A percentile compares a stretch with the other conserved stretches of the same genome.
Conservation (phyloP, 305 asterid species). For the Fraxinus velutina region DNA sequence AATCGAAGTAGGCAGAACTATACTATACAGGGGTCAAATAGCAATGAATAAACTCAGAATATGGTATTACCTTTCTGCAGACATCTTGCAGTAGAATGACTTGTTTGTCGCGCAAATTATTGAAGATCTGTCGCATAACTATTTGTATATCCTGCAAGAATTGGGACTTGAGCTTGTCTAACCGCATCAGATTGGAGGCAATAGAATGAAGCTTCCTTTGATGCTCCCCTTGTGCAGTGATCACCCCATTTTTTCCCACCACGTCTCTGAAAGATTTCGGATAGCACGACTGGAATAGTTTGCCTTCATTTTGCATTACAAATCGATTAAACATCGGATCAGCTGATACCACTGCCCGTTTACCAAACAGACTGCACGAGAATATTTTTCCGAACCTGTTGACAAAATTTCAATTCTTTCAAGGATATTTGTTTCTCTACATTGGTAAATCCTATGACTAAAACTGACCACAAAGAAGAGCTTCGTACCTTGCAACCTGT, state of each 20-base stretch:
- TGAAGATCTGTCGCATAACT: conserved; percentile 41
- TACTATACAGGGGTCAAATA: background rate
- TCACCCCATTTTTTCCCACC: conserved; percentile 82
- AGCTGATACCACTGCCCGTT: conserved; percentile 77
- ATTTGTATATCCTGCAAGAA: conserved; percentile 68
- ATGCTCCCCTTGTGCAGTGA: conserved; percentile 73
- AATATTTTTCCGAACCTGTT: conserved; percentile 76
- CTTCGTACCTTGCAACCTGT: conserved; percentile 52
- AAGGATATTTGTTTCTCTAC: background rate
- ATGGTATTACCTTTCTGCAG: conserved; percentile 59
- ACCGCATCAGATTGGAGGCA: conserved; percentile 86
- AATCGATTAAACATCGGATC: conserved; percentile 77
- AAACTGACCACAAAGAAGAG: background rate
- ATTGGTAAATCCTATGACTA: background rate
- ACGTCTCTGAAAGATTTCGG: conserved; percentile 83
- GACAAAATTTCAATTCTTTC: background rate
- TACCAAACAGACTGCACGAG: conserved; percentile 72
- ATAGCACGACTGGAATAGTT: conserved; percentile 70
- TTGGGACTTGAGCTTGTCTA: conserved; percentile 66
- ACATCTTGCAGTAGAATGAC: conserved; percentile 68
- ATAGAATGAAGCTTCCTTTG: conserved; percentile 77
- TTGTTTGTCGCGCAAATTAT: conserved; percentile 44
- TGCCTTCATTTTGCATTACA: conserved; percentile 84
- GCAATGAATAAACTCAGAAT: background rate
- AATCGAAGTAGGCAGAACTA: background rate